Base-by-base conservation (phyloP, 2,329 filamentous ascomycete species). In the Penicillium sp. region DNA sequence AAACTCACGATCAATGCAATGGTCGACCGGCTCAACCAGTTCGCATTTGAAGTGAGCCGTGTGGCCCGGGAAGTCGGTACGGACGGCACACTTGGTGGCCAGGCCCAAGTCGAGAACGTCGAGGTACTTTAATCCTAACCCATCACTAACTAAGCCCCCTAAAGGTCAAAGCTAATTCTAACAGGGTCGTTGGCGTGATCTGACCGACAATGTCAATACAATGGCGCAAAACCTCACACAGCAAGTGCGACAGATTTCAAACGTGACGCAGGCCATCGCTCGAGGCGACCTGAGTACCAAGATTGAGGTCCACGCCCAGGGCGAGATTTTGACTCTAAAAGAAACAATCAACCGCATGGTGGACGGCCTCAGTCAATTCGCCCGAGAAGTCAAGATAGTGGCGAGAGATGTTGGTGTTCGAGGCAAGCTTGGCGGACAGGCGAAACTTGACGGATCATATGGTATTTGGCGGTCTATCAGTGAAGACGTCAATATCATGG, bases 321-420 rank as follows among this genome's bases (percentile, higher is more conserved):
- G 92, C 74, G 92, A 97, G 77, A 96, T 97, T 62, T 85, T 94
- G 66, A 87, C 96, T 1, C 78, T 97, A 56, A 96, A 96, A 74
- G 91, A 95, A 73, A 97, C 93, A 49, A 96, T 96, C 79, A 96
- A 96, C 75, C 93, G 96, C 84, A 96, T 96, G 93, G 93, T 97
- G 61, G 92, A 92, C 70, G 87, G 93, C 59, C 79, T 97, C 50
- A 94, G 94, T 56, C 92, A 92, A 65, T 97, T 96, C 85, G 96
- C 92, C 59, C 91, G 95, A 67, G 92, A 96, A 70, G 89, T 97
- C 64, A 94, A 96, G 78, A 85, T 91, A 62, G 93, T 97, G 22
- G 93, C 93, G 59, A 92, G 93, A 71, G 93, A 97, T 72, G 93
- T 97, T 64, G 93, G 93, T 65, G 93, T 96, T 54, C 92, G 96